Percentiles rank a stretch among this genome's conserved stretches.
These are phyloP conservation scores for Clarkia xantiana DNA, from an alignment of 345 rosid genomes.

Conservation along the genomic window DNA sequence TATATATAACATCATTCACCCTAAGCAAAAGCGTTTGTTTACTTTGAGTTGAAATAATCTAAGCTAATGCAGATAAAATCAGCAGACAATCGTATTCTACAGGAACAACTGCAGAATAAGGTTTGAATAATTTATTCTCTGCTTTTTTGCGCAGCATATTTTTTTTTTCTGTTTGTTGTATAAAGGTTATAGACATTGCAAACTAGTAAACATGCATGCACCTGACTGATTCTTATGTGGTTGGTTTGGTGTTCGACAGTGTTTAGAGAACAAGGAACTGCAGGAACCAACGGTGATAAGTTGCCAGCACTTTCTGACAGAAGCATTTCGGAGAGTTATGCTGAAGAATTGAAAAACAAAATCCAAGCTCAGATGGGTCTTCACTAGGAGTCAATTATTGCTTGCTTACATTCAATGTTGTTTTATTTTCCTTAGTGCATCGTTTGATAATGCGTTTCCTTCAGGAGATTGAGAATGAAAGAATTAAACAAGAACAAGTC, in stretches of 20 bases:
- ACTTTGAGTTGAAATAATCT: not conserved
- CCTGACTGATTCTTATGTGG: not conserved
- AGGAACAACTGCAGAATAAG: conserved; percentile 91
- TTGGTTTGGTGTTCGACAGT: conserved; percentile 23
- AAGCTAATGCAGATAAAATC: conserved; percentile 58
- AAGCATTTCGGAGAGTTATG: conserved; percentile 30
- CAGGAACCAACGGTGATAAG: conserved; percentile 42
- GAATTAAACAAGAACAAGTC: conserved; percentile 65
- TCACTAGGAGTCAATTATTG: too few species aligned
- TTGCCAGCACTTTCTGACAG: conserved; percentile 27
- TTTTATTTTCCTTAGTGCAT: not conserved
- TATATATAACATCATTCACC: too few species aligned
- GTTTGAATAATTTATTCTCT: conserved; percentile 17
- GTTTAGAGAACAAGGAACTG: conserved; percentile 67
- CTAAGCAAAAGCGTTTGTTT: not conserved
- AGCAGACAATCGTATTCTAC: conserved; percentile 95
- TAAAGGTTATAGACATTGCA: too few species aligned
- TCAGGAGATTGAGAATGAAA: conserved; percentile 77
- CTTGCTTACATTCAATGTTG: too few species aligned
- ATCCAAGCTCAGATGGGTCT: conserved; percentile 77
- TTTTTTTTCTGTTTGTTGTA: not conserved
- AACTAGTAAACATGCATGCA: not conserved
- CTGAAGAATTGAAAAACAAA: conserved; percentile 59
- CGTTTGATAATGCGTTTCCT: not conserved
- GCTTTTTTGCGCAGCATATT: too few species aligned